A percentile compares a stretch with the other conserved stretches of the same genome.
Conservation (phyloP, 352 stramenopile species). For the Phytopythium vexans region DNA sequence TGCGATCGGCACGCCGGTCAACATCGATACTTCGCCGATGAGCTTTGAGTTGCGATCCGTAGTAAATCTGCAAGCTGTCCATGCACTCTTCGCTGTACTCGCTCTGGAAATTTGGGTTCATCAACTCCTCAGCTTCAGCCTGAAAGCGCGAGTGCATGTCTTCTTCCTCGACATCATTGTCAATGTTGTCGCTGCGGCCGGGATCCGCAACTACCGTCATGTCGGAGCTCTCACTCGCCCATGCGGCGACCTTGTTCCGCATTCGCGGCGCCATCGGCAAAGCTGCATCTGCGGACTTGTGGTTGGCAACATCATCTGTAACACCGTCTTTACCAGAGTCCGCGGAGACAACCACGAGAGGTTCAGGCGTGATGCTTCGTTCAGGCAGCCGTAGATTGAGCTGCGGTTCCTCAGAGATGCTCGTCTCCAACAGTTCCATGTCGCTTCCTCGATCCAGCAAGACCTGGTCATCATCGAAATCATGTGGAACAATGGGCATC, state of each 20-base stretch:
- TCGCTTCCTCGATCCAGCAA: conserved; percentile 20
- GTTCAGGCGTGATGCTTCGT: conserved; percentile 55
- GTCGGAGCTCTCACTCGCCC: conserved; percentile 6
- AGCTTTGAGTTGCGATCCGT: conserved; percentile 31
- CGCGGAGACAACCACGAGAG: conserved; percentile 22
- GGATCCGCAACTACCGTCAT: conserved; percentile 7
- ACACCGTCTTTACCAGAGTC: conserved; percentile 1
- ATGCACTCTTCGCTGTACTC: conserved; percentile 81
- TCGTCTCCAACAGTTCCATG: conserved; percentile 45
- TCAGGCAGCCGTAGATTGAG: conserved; percentile 50
- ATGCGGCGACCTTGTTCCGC: conserved; percentile 12
- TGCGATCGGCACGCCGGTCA: not conserved
- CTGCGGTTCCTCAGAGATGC: conserved; percentile 42
- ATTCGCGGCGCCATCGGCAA: not conserved
- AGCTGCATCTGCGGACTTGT: not conserved
- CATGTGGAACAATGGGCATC: conserved; percentile 34
- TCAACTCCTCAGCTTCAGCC: conserved; percentile 57
- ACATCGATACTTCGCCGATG: conserved; percentile 9
- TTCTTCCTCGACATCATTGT: conserved; percentile 28
- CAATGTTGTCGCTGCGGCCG: conserved; percentile 15
- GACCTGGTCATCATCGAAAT: conserved; percentile 32
- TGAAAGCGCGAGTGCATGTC: conserved; percentile 38
- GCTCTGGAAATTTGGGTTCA: conserved; percentile 79
- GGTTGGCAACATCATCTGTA: not conserved
- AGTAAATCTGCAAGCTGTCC: conserved; percentile 74